Evolutionary conservation across 805 yeast genomes (phyloP).

Genomic region (Tetrapisispora fleetii): DNA sequence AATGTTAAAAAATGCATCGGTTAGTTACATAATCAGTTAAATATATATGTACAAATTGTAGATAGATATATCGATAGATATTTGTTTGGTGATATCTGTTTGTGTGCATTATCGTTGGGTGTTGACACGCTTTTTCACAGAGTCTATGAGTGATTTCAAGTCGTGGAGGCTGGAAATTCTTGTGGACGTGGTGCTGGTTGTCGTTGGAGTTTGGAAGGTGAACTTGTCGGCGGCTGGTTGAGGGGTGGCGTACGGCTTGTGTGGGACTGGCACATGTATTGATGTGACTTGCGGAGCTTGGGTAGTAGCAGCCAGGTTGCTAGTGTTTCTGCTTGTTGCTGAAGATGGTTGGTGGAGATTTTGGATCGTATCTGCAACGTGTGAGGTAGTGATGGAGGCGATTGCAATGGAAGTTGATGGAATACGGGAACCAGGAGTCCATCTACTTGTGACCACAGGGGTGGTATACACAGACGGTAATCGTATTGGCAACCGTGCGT

Average conservation of each 20-base stretch:
- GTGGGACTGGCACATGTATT: neutral
- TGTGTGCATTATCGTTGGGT: neutral
- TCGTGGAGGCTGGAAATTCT: constrained; percentile 8
- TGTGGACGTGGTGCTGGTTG: neutral
- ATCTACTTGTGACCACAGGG: neutral
- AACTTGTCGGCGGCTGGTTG: neutral
- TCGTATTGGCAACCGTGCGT: neutral
- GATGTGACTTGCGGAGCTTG: neutral
- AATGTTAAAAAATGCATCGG: neutral
- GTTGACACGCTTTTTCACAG: constrained; percentile 10
- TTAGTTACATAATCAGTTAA: neutral
- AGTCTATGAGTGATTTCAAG: constrained; percentile 14
- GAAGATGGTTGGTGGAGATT: no score
- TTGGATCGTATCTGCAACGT: no score
- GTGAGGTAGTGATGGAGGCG: neutral
- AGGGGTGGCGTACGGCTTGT: neutral
- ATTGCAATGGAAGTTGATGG: neutral
- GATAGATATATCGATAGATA: no score
- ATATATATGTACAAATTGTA: neutral
- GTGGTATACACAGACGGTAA: neutral
- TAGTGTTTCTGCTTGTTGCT: neutral
- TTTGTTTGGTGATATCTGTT: neutral
- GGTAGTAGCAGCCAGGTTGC: neutral
- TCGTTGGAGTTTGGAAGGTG: neutral
- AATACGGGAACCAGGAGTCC: neutral